A percentile compares a stretch with the other conserved stretches of the same genome.
Conservation (phyloP, 106 monocot species). For the Dendrobium huoshanense region DNA sequence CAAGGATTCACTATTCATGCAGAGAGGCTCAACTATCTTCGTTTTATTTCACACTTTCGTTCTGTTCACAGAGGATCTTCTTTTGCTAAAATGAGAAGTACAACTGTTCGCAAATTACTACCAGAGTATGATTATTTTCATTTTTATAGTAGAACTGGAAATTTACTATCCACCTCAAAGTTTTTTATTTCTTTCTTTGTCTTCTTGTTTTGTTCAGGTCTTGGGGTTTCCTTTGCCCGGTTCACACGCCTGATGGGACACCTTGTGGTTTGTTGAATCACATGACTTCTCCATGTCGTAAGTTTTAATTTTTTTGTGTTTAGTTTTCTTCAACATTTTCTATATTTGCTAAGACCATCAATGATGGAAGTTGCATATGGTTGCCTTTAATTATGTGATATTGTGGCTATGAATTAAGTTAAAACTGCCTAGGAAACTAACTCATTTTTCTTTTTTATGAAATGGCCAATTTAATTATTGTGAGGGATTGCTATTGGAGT, state of each 20-base stretch:
- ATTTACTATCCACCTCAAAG: not conserved
- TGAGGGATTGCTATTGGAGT: not conserved
- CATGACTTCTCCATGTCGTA: constrained; percentile 82
- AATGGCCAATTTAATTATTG: not conserved
- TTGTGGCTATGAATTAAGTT: not conserved
- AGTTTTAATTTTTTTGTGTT: constrained; percentile 14
- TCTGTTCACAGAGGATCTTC: constrained; percentile 88
- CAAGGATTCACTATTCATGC: constrained; percentile 80
- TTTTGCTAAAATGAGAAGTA: constrained; percentile 91
- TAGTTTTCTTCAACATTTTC: not conserved
- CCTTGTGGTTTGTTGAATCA: constrained; percentile 98
- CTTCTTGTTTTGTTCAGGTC: constrained; percentile 42
- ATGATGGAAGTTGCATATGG: not conserved
- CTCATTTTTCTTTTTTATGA: not conserved
- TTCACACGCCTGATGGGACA: constrained; percentile 95
- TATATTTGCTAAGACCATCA: not conserved
- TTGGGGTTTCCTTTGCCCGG: constrained; percentile 98
- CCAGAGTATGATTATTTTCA: constrained; percentile 74
- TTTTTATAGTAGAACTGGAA: not conserved
- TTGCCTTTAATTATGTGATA: not conserved
- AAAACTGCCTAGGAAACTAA: not conserved
- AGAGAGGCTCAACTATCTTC: constrained; percentile 83
- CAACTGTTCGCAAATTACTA: constrained; percentile 82
- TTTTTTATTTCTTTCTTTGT: constrained; percentile 5
- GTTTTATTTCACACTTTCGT: constrained; percentile 87